Conservation (phyloP, 73 alveolate genomes). For the Paramecium caudatum region DNA sequence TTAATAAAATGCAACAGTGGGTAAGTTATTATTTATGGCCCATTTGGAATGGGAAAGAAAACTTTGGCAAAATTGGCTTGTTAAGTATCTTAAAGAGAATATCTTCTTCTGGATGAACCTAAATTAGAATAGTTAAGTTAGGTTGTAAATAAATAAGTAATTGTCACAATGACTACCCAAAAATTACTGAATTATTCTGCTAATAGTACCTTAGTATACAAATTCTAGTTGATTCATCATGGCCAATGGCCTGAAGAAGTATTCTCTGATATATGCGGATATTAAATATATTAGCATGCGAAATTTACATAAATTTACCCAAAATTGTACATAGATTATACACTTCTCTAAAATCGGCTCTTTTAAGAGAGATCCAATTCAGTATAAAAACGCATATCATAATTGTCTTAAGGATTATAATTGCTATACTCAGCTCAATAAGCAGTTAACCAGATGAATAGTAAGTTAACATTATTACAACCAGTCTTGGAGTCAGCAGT, state of each 20-base stretch:
- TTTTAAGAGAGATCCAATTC: too few relatives aligned
- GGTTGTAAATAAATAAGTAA: neutral
- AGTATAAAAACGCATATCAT: too few relatives aligned
- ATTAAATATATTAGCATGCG: too few relatives aligned
- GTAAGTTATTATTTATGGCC: slow-evolving; percentile 15
- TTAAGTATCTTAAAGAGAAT: neutral
- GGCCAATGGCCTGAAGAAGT: slow-evolving; percentile 46
- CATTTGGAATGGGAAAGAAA: slow-evolving; percentile 30
- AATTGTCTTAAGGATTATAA: neutral
- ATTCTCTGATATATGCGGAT: neutral
- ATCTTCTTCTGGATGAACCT: neutral
- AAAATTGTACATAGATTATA: too few relatives aligned
- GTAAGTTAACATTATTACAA: neutral
- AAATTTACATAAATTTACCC: too few relatives aligned
- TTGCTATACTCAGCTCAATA: slow-evolving; percentile 25
- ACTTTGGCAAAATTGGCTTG: slow-evolving; percentile 36
- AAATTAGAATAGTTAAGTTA: neutral
- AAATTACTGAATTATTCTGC: neutral
- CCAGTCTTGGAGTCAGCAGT: slow-evolving; percentile 29
- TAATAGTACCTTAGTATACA: neutral
- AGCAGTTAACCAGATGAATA: neutral
- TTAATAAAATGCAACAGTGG: neutral
- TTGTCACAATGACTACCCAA: neutral
- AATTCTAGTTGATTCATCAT: neutral
- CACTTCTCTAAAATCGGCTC: too few relatives aligned